Evolutionary conservation across 202 grass and related monocot species (phyloP), one percentile per base, ranked within the genome.

Genomic region (Musa balbisiana): DNA sequence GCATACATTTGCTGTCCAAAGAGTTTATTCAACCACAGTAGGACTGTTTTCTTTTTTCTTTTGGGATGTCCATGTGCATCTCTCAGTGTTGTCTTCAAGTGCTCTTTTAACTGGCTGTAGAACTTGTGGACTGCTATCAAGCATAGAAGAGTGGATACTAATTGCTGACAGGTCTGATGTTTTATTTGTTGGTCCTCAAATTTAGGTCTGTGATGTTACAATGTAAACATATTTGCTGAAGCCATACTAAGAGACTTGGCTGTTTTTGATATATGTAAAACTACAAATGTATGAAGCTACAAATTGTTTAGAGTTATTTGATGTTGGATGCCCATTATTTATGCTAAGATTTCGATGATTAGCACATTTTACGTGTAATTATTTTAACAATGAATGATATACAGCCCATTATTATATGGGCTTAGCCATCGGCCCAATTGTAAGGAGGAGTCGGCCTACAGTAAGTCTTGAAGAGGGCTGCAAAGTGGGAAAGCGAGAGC

Each of bases 131-230:
- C 10, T 29, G 56, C 21, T 11, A 67, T 29, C 64, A 43, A 67
- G 64, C 33, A 67, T 67, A 67, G 64, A 67, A 11, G 33, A 67
- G 64, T 33, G 27, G 27, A 26, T 67, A 67, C 64, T 43, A 33
- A 67, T 67, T 26, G 25, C 64, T 24, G 11, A 33, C 4, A 14
- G 11, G 12, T 67, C 1, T 66, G 10, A 27, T 67, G 64, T 23
- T 33, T 15, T 58, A 1, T 58, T n/a, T 58, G 0, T 19, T 19
- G 16, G 14, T 5, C 4, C 16, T 4, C 19, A 58, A 16, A 17
- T 27, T 27, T 58, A 58, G 55, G 17, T 9, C 0, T 60, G 16
- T 60, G 56, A 60, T 60, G 56, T n/a, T 60, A 58, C 55, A 58
- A 9, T 58, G 55, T 58, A 17, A 58, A 14, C 13, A 5, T 58